phyloP scores from a whole-genome alignment of 2,329 filamentous ascomycete species.

The Colletotrichum sp. region DNA sequence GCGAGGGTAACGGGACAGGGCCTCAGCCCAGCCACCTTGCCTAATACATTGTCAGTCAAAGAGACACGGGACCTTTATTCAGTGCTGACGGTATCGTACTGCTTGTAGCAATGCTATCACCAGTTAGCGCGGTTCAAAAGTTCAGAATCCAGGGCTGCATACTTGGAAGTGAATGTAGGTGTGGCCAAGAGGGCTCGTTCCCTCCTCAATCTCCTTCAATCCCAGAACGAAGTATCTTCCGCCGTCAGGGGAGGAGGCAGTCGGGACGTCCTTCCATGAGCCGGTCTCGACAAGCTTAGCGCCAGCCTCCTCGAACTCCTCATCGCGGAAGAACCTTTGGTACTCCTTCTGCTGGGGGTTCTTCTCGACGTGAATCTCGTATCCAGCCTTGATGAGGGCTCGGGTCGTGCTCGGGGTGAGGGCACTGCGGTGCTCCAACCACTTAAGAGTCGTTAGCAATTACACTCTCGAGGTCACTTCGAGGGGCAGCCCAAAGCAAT shows the following conservation, averaged over 20 bases:
- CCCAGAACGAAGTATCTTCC: slow-evolving; percentile 69
- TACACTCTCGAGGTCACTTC: neutral
- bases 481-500: neutral
- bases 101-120: slow-evolving; percentile 67
- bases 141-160: neutral
- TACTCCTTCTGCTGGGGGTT: slow-evolving; percentile 55
- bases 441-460: slow-evolving; percentile 28
- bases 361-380: slow-evolving; percentile 71
- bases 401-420: slow-evolving; percentile 50
- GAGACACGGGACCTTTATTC: neutral
- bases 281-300: slow-evolving; percentile 70
- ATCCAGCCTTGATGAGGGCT: slow-evolving; percentile 71
- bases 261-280: slow-evolving; percentile 70
- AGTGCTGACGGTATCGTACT: slow-evolving; percentile 25
- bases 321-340: slow-evolving; percentile 56
- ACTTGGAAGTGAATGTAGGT: slow-evolving; percentile 71
- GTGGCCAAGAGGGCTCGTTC: slow-evolving; percentile 75
- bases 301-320: slow-evolving; percentile 66
- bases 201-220: slow-evolving; percentile 78
- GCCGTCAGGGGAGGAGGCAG: slow-evolving; percentile 44
- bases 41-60: neutral
- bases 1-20: slow-evolving; percentile 78
- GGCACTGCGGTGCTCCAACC: slow-evolving; percentile 56
- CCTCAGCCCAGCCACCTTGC: slow-evolving; percentile 79
- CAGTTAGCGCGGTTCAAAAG: neutral